These are phyloP conservation scores for Talaromyces verruculosus DNA, from an alignment of 2,329 filamentous ascomycete genomes.

Conservation along the genomic window DNA sequence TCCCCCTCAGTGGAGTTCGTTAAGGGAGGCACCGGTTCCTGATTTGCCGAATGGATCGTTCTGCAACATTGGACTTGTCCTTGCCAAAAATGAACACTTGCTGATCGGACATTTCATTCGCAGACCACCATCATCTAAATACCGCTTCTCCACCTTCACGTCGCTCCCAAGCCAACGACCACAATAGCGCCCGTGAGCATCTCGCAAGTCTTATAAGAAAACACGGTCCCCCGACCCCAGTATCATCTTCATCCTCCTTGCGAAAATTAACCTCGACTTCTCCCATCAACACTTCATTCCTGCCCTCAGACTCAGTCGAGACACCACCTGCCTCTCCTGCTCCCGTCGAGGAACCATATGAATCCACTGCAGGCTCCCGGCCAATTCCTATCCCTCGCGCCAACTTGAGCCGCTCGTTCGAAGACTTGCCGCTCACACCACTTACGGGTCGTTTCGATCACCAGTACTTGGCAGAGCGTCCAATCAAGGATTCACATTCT, in stretches of 20 bases:
- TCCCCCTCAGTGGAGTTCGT: slow-evolving; percentile 12
- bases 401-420: slow-evolving; percentile 28
- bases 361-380: slow-evolving; percentile 32
- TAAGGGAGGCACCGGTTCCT: not conserved
- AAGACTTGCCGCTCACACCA: slow-evolving; percentile 40
- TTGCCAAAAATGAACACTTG: slow-evolving; percentile 5
- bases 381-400: slow-evolving; percentile 40
- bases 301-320: slow-evolving; percentile 28
- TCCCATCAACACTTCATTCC: slow-evolving; percentile 36
- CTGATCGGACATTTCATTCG: slow-evolving; percentile 12
- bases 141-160: slow-evolving; percentile 24
- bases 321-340: slow-evolving; percentile 29
- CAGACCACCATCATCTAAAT: slow-evolving; percentile 16
- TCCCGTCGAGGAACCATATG: slow-evolving; percentile 30
- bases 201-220: slow-evolving; percentile 40
- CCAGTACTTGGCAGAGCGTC: slow-evolving; percentile 34
- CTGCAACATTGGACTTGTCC: not conserved
- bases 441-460: slow-evolving; percentile 41
- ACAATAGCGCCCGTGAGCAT: slow-evolving; percentile 34
- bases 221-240: slow-evolving; percentile 41
- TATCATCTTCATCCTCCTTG: slow-evolving; percentile 39
- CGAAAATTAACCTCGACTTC: slow-evolving; percentile 40
- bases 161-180: slow-evolving; percentile 29
- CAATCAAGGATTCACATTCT: slow-evolving; percentile 27
- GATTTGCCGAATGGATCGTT: not conserved